A percentile compares a stretch with the other conserved stretches of the same genome.
Conservation (phyloP, 345 rosid genomes). For the Carallia brachiata region DNA sequence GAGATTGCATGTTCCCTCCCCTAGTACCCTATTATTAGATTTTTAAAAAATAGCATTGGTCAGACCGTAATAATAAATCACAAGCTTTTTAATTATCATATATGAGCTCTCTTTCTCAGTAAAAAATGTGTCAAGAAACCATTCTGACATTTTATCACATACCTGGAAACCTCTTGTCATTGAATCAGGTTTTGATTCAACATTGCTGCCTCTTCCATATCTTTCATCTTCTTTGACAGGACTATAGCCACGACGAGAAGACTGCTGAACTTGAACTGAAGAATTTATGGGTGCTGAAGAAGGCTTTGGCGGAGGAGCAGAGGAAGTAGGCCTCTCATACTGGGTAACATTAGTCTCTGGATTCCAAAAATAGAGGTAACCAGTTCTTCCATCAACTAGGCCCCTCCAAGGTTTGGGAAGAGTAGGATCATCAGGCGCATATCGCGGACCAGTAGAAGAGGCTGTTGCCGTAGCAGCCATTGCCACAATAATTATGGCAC, state of each 20-base stretch:
- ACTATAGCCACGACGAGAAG: conserved; percentile 41
- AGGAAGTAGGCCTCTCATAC: conserved; percentile 63
- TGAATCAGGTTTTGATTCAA: conserved; percentile 40
- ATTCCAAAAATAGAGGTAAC: conserved; percentile 93
- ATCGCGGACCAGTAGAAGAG: conserved; percentile 55
- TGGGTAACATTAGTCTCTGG: conserved; percentile 95
- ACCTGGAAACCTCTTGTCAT: conserved; percentile 56
- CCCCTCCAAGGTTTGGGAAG: conserved; percentile 99
- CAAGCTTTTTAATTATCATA: too few species aligned
- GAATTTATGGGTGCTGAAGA: conserved; percentile 48
- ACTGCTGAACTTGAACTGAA: conserved; percentile 57
- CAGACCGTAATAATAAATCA: too few species aligned
- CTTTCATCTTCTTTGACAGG: conserved; percentile 57
- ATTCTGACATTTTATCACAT: background rate
- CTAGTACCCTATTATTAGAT: conserved; percentile 31
- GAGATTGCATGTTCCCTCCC: conserved; percentile 33
- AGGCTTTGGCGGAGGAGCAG: conserved; percentile 30
- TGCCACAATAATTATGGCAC: background rate
- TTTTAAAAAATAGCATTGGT: background rate
- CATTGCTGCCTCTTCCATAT: conserved; percentile 39
- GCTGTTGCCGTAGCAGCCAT: conserved; percentile 61
- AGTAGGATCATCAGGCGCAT: conserved; percentile 87
- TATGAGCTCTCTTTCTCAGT: background rate
- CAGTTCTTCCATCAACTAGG: conserved; percentile 85
- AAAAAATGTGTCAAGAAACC: background rate